Percentiles rank a stretch among this genome's conserved stretches.
Conservation (phyloP, 345 rosid species). For the Syzygium aqueum region DNA sequence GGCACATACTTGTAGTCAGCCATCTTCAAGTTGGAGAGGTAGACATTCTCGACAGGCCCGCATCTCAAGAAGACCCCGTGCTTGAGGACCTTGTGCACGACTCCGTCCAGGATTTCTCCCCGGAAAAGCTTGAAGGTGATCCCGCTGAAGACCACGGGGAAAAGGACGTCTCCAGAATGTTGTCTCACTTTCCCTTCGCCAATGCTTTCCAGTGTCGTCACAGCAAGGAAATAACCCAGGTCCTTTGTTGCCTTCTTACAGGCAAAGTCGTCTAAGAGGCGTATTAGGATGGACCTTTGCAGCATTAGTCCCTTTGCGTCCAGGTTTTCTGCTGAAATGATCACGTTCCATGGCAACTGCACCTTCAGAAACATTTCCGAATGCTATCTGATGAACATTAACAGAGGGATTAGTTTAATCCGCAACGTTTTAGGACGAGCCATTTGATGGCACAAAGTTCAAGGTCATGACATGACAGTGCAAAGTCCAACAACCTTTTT, state of each 20-base stretch:
- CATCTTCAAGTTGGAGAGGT: constrained; percentile 54
- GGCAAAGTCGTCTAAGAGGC: constrained; percentile 56
- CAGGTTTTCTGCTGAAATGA: constrained; percentile 58
- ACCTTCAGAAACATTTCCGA: constrained; percentile 59
- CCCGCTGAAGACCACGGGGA: constrained; percentile 60
- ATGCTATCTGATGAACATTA: background rate
- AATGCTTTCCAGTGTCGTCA: constrained; percentile 46
- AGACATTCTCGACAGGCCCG: constrained; percentile 53
- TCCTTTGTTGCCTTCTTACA: constrained; percentile 60
- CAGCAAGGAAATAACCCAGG: constrained; percentile 53
- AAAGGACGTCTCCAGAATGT: constrained; percentile 65
- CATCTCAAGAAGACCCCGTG: constrained; percentile 72
- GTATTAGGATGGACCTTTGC: constrained; percentile 45
- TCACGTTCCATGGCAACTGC: constrained; percentile 61
- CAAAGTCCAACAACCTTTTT: background rate
- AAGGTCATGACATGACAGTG: background rate
- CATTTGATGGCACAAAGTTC: background rate
- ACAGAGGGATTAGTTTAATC: background rate
- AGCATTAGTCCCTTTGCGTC: constrained; percentile 56
- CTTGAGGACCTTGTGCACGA: constrained; percentile 62
- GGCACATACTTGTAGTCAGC: constrained; percentile 45
- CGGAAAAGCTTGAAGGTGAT: constrained; percentile 72
- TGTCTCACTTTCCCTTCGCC: constrained; percentile 70
- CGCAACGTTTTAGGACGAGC: background rate
- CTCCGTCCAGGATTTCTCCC: constrained; percentile 72